Evolutionary conservation across 768 basidiomycete genomes (phyloP).

Genomic region (Suillus subaureus): DNA sequence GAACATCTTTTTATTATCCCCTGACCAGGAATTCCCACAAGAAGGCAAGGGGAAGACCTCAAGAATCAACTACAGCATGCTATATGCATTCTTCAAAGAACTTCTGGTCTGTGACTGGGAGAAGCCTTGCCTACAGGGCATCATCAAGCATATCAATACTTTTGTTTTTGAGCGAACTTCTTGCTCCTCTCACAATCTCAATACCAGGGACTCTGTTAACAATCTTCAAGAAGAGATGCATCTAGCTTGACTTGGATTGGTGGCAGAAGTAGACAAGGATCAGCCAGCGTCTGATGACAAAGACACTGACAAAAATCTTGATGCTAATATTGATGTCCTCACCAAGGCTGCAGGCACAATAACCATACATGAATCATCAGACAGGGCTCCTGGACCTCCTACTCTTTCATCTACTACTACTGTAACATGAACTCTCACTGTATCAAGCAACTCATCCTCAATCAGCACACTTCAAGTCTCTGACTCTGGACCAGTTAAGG

Average conservation of each 20-base stretch:
- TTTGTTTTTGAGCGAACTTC: slow-evolving; percentile 1
- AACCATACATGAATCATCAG: neutral
- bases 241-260: neutral
- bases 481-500: too few relatives aligned
- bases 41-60: slow-evolving; percentile 6
- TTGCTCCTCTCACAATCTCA: neutral
- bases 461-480: too few relatives aligned
- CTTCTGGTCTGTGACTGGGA: slow-evolving; percentile 5
- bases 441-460: neutral
- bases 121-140: neutral
- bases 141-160: slow-evolving; percentile 1
- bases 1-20: slow-evolving; percentile 6
- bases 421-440: neutral
- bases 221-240: neutral
- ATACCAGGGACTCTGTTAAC: neutral
- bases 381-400: neutral
- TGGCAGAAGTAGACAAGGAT: neutral
- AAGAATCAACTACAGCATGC: neutral
- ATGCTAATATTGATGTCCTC: neutral
- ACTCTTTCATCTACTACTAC: neutral
- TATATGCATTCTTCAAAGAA: neutral
- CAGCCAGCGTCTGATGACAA: neutral
- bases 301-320: neutral
- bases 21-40: neutral
- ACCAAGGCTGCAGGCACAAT: neutral